phyloP scores from a whole-genome alignment of 768 basidiomycete species.

The Chiua virens region DNA sequence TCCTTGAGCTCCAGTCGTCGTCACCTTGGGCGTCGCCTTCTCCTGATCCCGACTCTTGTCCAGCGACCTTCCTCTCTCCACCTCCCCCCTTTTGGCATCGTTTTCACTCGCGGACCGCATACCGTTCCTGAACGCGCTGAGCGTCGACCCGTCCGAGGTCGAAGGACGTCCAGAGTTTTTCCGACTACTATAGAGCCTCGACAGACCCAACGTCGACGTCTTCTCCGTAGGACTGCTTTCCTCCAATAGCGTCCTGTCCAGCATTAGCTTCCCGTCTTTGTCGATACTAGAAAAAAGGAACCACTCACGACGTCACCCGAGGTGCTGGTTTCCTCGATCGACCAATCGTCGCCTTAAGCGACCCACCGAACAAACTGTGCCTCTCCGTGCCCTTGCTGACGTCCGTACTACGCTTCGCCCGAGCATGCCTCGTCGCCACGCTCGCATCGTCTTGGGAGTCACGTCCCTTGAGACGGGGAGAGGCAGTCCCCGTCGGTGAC shows the following conservation, averaged over 20 bases:
- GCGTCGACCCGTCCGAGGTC: conserved; percentile 38
- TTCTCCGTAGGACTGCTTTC: conserved; percentile 43
- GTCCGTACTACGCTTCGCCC: conserved; percentile 53
- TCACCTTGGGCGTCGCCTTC: conserved; percentile 17
- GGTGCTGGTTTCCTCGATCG: conserved; percentile 82
- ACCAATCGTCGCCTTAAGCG: conserved; percentile 59
- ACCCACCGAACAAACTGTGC: conserved; percentile 80
- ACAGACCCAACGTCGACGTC: conserved; percentile 46
- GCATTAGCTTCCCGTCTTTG: neutral
- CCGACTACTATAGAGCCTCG: conserved; percentile 45
- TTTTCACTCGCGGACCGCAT: conserved; percentile 20
- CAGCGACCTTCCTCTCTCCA: conserved; percentile 23
- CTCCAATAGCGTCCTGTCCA: conserved; percentile 31
- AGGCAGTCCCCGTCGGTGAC: conserved; percentile 22
- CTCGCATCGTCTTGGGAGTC: conserved; percentile 26
- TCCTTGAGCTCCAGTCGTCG: conserved; percentile 34
- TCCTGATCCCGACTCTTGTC: conserved; percentile 22
- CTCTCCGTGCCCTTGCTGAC: conserved; percentile 49
- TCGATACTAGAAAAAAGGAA: neutral
- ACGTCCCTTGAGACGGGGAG: conserved; percentile 20
- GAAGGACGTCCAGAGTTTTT: conserved; percentile 44
- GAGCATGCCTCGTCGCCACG: conserved; percentile 35
- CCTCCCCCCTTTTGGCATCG: conserved; percentile 16
- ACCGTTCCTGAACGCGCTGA: conserved; percentile 26
- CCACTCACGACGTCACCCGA: conserved; percentile 59